Evolutionary conservation across 371 early-diverging fungal species (phyloP).

Genomic region (Saksenaea oblongispora): DNA sequence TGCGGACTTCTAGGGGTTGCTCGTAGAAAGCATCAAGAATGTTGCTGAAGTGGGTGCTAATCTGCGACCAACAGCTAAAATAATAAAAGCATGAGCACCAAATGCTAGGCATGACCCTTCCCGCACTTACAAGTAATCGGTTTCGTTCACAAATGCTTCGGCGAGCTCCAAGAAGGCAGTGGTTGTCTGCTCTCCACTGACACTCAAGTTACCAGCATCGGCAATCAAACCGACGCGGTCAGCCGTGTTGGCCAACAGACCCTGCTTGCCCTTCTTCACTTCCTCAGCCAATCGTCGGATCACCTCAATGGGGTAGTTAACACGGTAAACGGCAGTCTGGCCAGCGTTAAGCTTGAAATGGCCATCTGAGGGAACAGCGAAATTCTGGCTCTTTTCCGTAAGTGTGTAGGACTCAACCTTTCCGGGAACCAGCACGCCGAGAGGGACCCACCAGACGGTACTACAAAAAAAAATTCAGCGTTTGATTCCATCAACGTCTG

Average conservation of each 20-base stretch:
- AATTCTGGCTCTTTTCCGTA: slow-evolving; percentile 45
- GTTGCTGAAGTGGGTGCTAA: slow-evolving; percentile 52
- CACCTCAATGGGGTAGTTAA: slow-evolving; percentile 64
- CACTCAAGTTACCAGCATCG: slow-evolving; percentile 62
- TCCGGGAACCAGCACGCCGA: slow-evolving; percentile 46
- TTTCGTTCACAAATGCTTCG: slow-evolving; percentile 49
- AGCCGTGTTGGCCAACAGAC: slow-evolving; percentile 52
- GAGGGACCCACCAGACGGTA: slow-evolving; percentile 63
- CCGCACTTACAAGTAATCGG: slow-evolving; percentile 47
- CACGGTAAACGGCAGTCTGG: slow-evolving; percentile 68
- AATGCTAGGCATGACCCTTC: too few species aligned
- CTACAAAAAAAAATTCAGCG: slow-evolving; percentile 8
- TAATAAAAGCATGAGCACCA: not conserved
- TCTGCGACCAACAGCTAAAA: slow-evolving; percentile 49
- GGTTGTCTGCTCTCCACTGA: slow-evolving; percentile 59
- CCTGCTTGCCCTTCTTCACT: slow-evolving; percentile 50
- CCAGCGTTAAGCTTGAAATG: slow-evolving; percentile 60
- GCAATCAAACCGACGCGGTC: slow-evolving; percentile 76
- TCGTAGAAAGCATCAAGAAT: slow-evolving; percentile 55
- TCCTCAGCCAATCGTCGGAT: slow-evolving; percentile 55
- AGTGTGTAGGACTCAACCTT: slow-evolving; percentile 39
- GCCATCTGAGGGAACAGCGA: slow-evolving; percentile 44
- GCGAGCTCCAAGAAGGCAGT: slow-evolving; percentile 57
- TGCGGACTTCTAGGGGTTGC: slow-evolving; percentile 45
- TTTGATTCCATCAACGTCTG: slow-evolving; percentile 44